A percentile compares a stretch with the other conserved stretches of the same genome.
These are phyloP conservation scores for Monascus purpureus DNA, from an alignment of 495 filamentous ascomycete species.

Conservation along the genomic window DNA sequence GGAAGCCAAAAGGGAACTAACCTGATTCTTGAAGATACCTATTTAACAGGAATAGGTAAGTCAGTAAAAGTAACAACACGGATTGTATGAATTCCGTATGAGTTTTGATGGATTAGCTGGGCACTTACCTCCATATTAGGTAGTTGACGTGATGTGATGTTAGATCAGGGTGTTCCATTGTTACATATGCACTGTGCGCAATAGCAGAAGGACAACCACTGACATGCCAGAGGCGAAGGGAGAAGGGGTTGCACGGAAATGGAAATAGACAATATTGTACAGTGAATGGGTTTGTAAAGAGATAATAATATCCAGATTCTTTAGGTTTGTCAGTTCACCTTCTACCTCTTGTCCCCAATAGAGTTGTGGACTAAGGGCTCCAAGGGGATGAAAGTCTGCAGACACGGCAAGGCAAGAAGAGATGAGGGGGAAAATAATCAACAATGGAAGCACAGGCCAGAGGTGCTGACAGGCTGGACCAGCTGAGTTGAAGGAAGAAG, in stretches of 20 bases:
- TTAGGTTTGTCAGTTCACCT: too few relatives aligned
- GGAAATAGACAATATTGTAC: background rate
- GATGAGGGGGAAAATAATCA: too few relatives aligned
- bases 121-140: slow-evolving; percentile 89
- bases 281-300: background rate
- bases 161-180: slow-evolving; percentile 42
- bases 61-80: slow-evolving; percentile 11
- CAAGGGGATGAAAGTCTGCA: too few relatives aligned
- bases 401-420: too few relatives aligned
- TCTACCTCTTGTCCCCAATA: background rate
- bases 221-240: slow-evolving; percentile 24
- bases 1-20: slow-evolving; percentile 36
- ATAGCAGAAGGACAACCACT: slow-evolving; percentile 16
- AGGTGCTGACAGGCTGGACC: too few relatives aligned
- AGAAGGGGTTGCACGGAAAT: slow-evolving; percentile 2
- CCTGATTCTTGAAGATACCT: slow-evolving; percentile 87
- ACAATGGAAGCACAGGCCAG: too few relatives aligned
- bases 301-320: too few relatives aligned
- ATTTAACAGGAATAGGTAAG: slow-evolving; percentile 13
- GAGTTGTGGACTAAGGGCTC: too few relatives aligned
- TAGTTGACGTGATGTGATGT: slow-evolving; percentile 95
- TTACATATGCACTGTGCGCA: slow-evolving; percentile 28
- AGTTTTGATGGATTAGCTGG: slow-evolving; percentile 6
- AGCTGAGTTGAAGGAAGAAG: too few relatives aligned
- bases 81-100: background rate